Conservation (phyloP, 1,139 yeast genomes). For the Yamadazyma buinensis region DNA sequence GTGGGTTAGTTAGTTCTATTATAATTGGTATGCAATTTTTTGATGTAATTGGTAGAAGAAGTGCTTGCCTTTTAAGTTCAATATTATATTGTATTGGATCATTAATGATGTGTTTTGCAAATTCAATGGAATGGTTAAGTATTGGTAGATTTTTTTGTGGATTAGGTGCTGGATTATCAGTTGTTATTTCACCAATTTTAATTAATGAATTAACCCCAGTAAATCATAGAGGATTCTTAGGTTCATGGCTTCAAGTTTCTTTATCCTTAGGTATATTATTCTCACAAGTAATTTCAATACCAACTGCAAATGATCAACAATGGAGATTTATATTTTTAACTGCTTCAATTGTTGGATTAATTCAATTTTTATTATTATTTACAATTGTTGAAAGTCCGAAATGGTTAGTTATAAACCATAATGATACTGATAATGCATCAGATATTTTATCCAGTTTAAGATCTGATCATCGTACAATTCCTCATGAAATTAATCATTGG, state of each 20-base stretch:
- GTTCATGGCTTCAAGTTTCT: slow-evolving; percentile 34
- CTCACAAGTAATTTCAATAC: slow-evolving; percentile 31
- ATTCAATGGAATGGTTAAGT: slow-evolving; percentile 16
- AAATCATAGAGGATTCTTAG: slow-evolving; percentile 37
- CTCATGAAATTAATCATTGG: slow-evolving; percentile 38
- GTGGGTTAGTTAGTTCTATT: slow-evolving; percentile 32
- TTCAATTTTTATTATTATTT: slow-evolving; percentile 29
- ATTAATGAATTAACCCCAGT: slow-evolving; percentile 37
- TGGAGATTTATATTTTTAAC: slow-evolving; percentile 32
- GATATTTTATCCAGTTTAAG: slow-evolving; percentile 25
- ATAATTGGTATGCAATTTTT: slow-evolving; percentile 28
- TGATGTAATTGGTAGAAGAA: slow-evolving; percentile 23
- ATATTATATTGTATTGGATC: slow-evolving; percentile 26
- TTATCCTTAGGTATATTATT: slow-evolving; percentile 32
- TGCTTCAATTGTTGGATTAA: slow-evolving; percentile 22
- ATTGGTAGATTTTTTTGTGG: slow-evolving; percentile 33
- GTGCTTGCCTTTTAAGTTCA: slow-evolving; percentile 23
- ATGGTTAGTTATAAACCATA: slow-evolving; percentile 32
- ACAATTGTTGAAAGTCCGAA: slow-evolving; percentile 38
- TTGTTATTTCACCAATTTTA: slow-evolving; percentile 36
- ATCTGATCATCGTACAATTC: slow-evolving; percentile 26
- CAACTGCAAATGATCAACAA: slow-evolving; percentile 31
- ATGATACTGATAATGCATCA: slow-evolving; percentile 27
- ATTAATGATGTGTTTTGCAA: slow-evolving; percentile 22
- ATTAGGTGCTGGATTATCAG: slow-evolving; percentile 36